phyloP scores from a whole-genome alignment of 2,329 filamentous ascomycete species.

The Coniochaeta sp. region DNA sequence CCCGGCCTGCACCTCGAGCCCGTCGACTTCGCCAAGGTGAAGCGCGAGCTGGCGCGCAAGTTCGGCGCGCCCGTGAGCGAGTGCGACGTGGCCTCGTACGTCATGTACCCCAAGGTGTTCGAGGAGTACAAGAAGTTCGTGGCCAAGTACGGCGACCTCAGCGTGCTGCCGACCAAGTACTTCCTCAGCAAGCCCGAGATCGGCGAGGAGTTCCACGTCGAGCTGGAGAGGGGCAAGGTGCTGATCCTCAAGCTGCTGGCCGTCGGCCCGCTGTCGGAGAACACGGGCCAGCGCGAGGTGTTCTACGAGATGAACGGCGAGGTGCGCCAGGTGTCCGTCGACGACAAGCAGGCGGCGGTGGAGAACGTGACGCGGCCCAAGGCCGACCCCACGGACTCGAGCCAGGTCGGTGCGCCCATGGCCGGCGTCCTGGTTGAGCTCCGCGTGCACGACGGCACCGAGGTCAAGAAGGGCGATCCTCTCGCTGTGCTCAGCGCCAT shows the following conservation, averaged over 20 bases:
- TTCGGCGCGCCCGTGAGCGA: constrained; percentile 73
- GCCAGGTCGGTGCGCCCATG: constrained; percentile 96
- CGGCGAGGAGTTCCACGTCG: constrained; percentile 96
- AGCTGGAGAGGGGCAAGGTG: constrained; percentile 98
- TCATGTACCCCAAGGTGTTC: constrained; percentile 99
- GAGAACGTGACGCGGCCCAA: constrained; percentile 90
- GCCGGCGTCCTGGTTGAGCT: constrained; percentile 95
- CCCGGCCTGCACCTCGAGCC: constrained; percentile 88
- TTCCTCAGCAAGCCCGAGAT: constrained; percentile 91
- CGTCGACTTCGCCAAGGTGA: constrained; percentile 78
- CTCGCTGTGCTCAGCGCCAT: constrained; percentile 94
- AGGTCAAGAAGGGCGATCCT: constrained; percentile 98
- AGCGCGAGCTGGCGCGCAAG: constrained; percentile 80
- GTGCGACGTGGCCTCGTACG: constrained; percentile 83
- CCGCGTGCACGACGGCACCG: constrained; percentile 81
- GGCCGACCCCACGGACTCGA: constrained; percentile 80
- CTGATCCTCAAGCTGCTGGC: constrained; percentile 95
- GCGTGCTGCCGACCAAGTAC: constrained; percentile 88
- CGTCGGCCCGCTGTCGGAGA: constrained; percentile 88
- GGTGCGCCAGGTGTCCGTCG: constrained; percentile 86
- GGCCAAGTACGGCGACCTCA: constrained; percentile 84
- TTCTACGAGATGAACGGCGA: constrained; percentile 99
- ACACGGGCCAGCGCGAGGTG: constrained; percentile 93
- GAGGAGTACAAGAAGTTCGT: constrained; percentile 96
- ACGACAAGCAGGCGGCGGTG: constrained; percentile 89